Conservation (phyloP, 805 yeast species). For the Peterozyma xylosa region DNA sequence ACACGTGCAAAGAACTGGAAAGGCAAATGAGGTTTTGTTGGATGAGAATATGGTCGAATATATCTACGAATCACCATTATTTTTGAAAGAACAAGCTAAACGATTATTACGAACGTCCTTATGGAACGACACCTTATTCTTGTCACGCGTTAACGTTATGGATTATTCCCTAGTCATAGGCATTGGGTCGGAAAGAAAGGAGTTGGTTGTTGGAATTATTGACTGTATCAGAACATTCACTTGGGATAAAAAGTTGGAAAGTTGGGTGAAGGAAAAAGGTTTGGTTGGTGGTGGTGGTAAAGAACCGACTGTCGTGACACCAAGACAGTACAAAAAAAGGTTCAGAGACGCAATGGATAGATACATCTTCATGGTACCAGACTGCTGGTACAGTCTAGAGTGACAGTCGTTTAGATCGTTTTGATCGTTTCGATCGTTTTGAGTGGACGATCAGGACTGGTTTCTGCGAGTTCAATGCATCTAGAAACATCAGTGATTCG, state of each 20-base stretch:
- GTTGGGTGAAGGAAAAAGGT: constrained; percentile 97
- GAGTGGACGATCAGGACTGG: too few species aligned
- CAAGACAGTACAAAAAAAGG: constrained; percentile 88
- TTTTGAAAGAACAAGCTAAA: constrained; percentile 88
- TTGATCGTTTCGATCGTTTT: too few species aligned
- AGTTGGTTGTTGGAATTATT: constrained; percentile 87
- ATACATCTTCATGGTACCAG: constrained; percentile 92
- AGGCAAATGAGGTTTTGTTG: constrained; percentile 84
- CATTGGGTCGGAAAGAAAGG: constrained; percentile 60
- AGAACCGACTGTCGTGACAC: constrained; percentile 96
- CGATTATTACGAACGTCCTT: constrained; percentile 77
- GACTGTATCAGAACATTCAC: constrained; percentile 94
- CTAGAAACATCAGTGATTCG: too few species aligned
- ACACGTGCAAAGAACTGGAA: constrained; percentile 94
- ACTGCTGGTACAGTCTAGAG: constrained; percentile 16
- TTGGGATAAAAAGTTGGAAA: constrained; percentile 97
- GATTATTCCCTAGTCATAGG: constrained; percentile 95
- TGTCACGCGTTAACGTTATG: constrained; percentile 98
- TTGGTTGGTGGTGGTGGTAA: constrained; percentile 82
- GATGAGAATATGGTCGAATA: constrained; percentile 99
- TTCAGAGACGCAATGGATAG: constrained; percentile 98
- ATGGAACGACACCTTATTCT: constrained; percentile 90
- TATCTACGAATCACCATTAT: constrained; percentile 91
- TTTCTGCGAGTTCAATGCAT: too few species aligned
- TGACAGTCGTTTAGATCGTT: too few species aligned